Percentiles rank a stretch among this genome's conserved stretches.
Evolutionary conservation across 257 asterid genomes (phyloP).

Genomic region (Craterostigma plantagineum): DNA sequence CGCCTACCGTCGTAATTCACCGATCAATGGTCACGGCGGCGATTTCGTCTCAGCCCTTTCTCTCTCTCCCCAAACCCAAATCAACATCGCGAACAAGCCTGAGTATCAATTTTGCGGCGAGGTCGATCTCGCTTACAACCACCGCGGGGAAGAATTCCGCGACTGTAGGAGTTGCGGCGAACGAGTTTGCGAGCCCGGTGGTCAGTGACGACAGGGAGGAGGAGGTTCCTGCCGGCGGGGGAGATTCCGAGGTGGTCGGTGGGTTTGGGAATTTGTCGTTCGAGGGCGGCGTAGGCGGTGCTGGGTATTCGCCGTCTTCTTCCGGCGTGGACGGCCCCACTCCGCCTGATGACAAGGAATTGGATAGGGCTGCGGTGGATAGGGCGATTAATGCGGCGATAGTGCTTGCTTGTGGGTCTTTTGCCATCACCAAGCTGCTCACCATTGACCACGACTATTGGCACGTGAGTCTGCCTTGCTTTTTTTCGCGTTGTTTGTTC

Average conservation of each 20-base stretch:
- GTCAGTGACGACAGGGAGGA: constrained; percentile 35
- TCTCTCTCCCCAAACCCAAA: constrained; percentile 27
- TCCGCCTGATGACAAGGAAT: constrained; percentile 16
- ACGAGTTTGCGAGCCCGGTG: constrained; percentile 19
- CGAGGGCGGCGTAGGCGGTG: constrained; percentile 42
- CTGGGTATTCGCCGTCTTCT: constrained; percentile 32
- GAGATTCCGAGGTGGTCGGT: neutral
- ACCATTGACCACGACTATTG: constrained; percentile 66
- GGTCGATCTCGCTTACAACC: constrained; percentile 9
- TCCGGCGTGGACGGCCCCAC: constrained; percentile 25
- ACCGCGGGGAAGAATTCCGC: constrained; percentile 11
- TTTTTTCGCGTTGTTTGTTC: neutral
- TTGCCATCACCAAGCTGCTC: constrained; percentile 63
- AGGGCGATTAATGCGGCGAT: constrained; percentile 60
- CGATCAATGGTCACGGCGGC: too few relatives aligned
- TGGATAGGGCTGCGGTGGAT: constrained; percentile 38
- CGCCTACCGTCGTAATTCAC: too few relatives aligned
- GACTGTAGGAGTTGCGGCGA: constrained; percentile 17
- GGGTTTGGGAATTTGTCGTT: constrained; percentile 9
- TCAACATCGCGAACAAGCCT: constrained; percentile 14
- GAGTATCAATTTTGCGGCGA: constrained; percentile 7
- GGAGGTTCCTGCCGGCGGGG: constrained; percentile 3
- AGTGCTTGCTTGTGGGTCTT: constrained; percentile 64
- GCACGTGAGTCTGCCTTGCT: constrained; percentile 47
- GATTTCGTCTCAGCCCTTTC: constrained; percentile 12